Evolutionary conservation across 2,329 filamentous ascomycete genomes (phyloP), one percentile per base, ranked within the genome.

Genomic region (Xylaria hypoxylon): DNA sequence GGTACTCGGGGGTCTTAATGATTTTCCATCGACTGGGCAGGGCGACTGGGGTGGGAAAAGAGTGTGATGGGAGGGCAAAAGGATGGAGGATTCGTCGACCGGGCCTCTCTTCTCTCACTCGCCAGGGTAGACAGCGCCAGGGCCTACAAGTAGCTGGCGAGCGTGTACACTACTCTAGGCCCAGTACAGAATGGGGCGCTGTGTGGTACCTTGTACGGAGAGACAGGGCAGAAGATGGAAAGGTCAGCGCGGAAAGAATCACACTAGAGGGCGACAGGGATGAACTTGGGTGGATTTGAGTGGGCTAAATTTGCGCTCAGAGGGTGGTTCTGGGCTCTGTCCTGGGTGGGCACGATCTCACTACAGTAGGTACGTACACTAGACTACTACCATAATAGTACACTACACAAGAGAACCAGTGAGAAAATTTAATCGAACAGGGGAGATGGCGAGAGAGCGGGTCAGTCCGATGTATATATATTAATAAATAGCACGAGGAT

Each of bases 1-100:
- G 64, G 44, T 55, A 53, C 60, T 75, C 62, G 70, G 75, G 73
- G 75, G 72, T 75, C 76, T 78, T 76, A 78, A 75, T 77, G 76
- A 77, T 74, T 76, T 77, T 73, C 71, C 70, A 70, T 69, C 68
- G 76, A 52, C 51, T 50, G 44, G 65, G 55, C 26, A 62, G 64
- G 55, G 62, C 52, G 62, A 67, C 62, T 45, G 62, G 64, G 63
- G 55, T 56, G 51, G 60, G 48, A 62, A 57, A 70, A 71, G 67
- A 67, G 71, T 72, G 71, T 69, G 69, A 70, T 71, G 71, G 69
- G 61, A 61, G 52, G 58, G 55, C 47, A 45, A 64, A 52, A 57
- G 62, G 62, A 64, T 61, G 62, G 62, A 63, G 64, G 64, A 64
- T 69, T 70, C 55, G 51, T 65, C 59, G 65, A 52, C 57, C 44